phyloP scores from a whole-genome alignment of 306 rosid species.

The Begonia fuchsioides region DNA sequence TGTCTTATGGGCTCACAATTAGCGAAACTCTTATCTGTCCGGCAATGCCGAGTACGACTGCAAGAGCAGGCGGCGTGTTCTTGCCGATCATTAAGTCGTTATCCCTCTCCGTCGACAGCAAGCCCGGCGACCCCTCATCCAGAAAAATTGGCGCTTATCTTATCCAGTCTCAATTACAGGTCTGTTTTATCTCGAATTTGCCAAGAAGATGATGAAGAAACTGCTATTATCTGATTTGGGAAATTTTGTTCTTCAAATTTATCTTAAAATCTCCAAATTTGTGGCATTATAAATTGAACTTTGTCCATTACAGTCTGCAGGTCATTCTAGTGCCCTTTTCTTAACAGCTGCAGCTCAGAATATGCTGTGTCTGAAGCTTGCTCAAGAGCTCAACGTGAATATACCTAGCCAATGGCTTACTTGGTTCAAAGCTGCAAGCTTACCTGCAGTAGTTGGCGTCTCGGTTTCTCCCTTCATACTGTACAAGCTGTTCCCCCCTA shows the following conservation, averaged over 20 bases:
- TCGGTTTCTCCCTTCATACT: slow-evolving; percentile 67
- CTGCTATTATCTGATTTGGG: too few species aligned
- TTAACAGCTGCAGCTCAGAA: slow-evolving; percentile 99
- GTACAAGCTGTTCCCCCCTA: slow-evolving; percentile 80
- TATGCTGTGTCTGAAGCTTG: slow-evolving; percentile 69
- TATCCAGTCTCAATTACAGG: slow-evolving; percentile 83
- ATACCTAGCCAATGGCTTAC: slow-evolving; percentile 75
- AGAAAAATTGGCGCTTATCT: slow-evolving; percentile 74
- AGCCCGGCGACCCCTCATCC: slow-evolving; percentile 41
- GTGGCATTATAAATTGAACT: slow-evolving; percentile 8
- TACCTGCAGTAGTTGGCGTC: slow-evolving; percentile 59
- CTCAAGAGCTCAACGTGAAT: slow-evolving; percentile 74
- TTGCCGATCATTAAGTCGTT: slow-evolving; percentile 82
- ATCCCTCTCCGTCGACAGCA: slow-evolving; percentile 71
- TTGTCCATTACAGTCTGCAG: slow-evolving; percentile 84
- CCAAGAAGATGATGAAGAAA: background rate
- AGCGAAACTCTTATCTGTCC: slow-evolving; percentile 90
- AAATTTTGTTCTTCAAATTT: too few species aligned
- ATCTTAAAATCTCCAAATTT: too few species aligned
- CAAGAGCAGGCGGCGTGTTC: slow-evolving; percentile 92
- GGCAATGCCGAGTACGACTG: slow-evolving; percentile 97
- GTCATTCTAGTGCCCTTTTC: slow-evolving; percentile 98
- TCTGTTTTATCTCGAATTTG: slow-evolving; percentile 10
- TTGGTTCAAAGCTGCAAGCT: slow-evolving; percentile 83
- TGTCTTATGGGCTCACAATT: slow-evolving; percentile 72